Evolutionary conservation across 2,329 filamentous ascomycete genomes (phyloP), one percentile per base, ranked within the genome.

Genomic region (Raffaelea deltoideospora): DNA sequence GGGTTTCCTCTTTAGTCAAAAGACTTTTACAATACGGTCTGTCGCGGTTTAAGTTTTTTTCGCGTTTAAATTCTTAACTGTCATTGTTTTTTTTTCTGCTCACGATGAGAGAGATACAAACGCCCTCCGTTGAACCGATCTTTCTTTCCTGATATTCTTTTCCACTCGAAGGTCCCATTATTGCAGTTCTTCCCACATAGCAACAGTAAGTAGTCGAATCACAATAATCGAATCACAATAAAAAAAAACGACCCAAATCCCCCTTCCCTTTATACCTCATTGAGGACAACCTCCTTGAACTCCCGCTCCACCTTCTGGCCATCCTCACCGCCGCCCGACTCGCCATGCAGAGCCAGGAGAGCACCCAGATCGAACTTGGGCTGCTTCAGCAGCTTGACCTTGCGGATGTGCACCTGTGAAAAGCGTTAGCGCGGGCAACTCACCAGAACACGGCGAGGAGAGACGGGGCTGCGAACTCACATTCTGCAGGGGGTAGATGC

Each of bases 401-500:
- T 98, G 68, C 90, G 87, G 67, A 98, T 94, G 75, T 98, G 90
- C 58, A 96, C 87, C 87, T 96, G 53, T 28, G 35, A 3, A 15
- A n/a, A n/a, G n/a, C n/a, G n/a, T n/a, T n/a, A n/a, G n/a, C n/a
- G n/a, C n/a, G n/a, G n/a, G n/a, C n/a, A n/a, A n/a, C n/a, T n/a
- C n/a, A n/a, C n/a, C n/a, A n/a, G 11, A 14, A 29, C 2, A 34
- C 18, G n/a, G 44, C 38, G 39, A 13, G 14, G 2, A 10, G 5
- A n/a, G 18, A n/a, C 2, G 17, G n/a, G n/a, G n/a, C n/a, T n/a
- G n/a, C n/a, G 19, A 31, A 33, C 76, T 47, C 70, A 95, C 90
- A 67, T 96, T 94, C 75, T 96, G 90, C 59, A 98, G 82, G 53
- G 90, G 90, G 72, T 98, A 98, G 69, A 98, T 98, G 67, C 90